Conservation (phyloP, 2,329 filamentous ascomycete genomes). For the Talaromyces sp. region DNA sequence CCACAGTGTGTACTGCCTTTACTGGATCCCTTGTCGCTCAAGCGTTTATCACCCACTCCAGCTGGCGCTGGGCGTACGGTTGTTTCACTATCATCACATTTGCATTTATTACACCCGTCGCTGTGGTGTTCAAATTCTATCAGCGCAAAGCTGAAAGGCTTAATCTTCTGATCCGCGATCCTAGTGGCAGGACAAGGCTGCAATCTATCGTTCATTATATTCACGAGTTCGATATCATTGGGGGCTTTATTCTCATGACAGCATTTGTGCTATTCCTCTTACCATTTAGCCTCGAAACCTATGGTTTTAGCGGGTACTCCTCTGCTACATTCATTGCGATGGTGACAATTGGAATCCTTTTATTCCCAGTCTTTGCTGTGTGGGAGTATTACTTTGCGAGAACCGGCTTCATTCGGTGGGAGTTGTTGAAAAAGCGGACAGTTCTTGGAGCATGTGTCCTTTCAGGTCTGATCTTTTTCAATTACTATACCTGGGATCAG, state of each 20-base stretch:
- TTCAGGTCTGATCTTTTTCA: slow-evolving; percentile 48
- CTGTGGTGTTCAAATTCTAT: slow-evolving; percentile 53
- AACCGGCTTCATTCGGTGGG: slow-evolving; percentile 54
- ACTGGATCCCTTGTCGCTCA: slow-evolving; percentile 41
- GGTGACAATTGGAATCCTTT: slow-evolving; percentile 52
- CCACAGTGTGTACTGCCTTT: background rate
- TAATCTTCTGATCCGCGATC: slow-evolving; percentile 47
- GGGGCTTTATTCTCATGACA: slow-evolving; percentile 57
- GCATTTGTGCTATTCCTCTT: slow-evolving; percentile 64
- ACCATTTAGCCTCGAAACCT: slow-evolving; percentile 57
- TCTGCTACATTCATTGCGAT: slow-evolving; percentile 50
- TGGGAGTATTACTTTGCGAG: slow-evolving; percentile 55
- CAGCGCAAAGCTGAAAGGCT: slow-evolving; percentile 55
- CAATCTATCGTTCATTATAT: slow-evolving; percentile 54
- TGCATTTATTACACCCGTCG: slow-evolving; percentile 53
- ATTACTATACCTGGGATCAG: slow-evolving; percentile 52
- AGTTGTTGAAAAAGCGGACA: slow-evolving; percentile 49
- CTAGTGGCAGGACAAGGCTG: slow-evolving; percentile 45
- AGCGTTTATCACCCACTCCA: slow-evolving; percentile 48
- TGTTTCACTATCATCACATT: slow-evolving; percentile 60
- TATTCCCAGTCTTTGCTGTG: slow-evolving; percentile 52
- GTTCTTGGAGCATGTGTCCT: slow-evolving; percentile 54
- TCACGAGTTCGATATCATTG: slow-evolving; percentile 61
- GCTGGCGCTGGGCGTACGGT: slow-evolving; percentile 63
- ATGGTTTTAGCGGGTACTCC: slow-evolving; percentile 40